phyloP scores from a whole-genome alignment of 441 rosid species.

The Jatropha multifida region DNA sequence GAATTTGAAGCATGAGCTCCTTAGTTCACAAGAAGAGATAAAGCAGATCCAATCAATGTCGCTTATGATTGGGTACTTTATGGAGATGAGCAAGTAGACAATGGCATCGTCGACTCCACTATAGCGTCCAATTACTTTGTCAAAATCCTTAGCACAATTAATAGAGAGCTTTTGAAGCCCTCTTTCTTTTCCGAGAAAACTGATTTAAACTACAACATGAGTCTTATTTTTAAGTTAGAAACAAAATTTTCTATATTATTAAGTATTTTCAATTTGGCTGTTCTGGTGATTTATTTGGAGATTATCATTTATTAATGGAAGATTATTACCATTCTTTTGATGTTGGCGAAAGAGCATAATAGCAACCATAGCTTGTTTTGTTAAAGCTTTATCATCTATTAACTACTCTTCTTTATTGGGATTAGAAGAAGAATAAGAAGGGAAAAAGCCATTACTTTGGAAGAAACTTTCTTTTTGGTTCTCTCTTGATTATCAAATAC shows the following conservation, averaged over 20 bases:
- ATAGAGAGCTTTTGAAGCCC: conserved; percentile 23
- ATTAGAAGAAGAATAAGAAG: conserved; percentile 3
- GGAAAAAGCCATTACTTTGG: neutral
- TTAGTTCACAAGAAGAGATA: conserved; percentile 95
- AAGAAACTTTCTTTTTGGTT: neutral
- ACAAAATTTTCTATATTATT: neutral
- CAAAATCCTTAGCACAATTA: conserved; percentile 86
- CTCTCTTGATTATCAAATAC: neutral
- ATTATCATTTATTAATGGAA: conserved; percentile 8
- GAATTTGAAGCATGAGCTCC: conserved; percentile 84
- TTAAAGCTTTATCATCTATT: conserved; percentile 18
- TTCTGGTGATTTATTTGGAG: neutral
- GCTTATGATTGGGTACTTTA: conserved; percentile 91
- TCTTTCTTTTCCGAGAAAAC: conserved; percentile 96
- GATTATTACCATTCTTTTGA: conserved; percentile 15
- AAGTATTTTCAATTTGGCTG: neutral
- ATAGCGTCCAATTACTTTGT: conserved; percentile 96
- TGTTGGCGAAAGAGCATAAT: conserved; percentile 31
- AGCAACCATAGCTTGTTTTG: conserved; percentile 38
- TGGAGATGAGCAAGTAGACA: conserved; percentile 99
- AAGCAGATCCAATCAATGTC: conserved; percentile 97
- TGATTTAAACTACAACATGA: conserved; percentile 83
- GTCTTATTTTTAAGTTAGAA: neutral
- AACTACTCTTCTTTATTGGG: neutral
- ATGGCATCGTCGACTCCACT: conserved; percentile 96